Conservation (phyloP, 352 stramenopile species). For the Phytophthora sansomeana region DNA sequence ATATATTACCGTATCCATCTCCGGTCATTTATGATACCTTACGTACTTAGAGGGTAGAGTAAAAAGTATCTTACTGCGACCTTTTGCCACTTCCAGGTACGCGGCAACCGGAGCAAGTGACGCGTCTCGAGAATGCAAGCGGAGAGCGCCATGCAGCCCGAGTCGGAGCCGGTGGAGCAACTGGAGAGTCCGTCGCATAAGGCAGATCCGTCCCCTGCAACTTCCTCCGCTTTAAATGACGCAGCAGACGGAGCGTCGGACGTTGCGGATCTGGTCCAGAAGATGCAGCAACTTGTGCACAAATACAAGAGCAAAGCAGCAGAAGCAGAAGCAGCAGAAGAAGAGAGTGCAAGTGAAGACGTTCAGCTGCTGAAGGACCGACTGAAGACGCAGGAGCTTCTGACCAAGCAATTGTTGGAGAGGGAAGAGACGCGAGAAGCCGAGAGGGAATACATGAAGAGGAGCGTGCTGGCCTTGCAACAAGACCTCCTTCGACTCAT, state of each 20-base stretch:
- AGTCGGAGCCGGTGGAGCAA: conserved; percentile 22
- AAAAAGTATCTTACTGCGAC: conserved; percentile 17
- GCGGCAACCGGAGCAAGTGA: not conserved
- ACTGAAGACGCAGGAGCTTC: conserved; percentile 39
- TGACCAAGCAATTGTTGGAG: conserved; percentile 41
- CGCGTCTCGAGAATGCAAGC: not conserved
- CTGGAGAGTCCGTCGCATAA: not conserved
- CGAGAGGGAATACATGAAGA: conserved; percentile 64
- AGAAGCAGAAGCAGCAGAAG: not conserved
- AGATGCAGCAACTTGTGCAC: conserved; percentile 67
- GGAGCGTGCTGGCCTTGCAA: conserved; percentile 72
- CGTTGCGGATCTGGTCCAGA: conserved; percentile 59
- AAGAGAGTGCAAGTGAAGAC: not conserved
- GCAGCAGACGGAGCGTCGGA: conserved; percentile 11
- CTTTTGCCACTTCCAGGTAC: conserved; percentile 2
- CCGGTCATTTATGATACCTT: not conserved
- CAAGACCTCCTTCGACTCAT: conserved; percentile 80
- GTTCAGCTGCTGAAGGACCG: conserved; percentile 31
- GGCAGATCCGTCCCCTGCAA: not conserved
- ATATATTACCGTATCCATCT: not conserved
- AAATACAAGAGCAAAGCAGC: conserved; percentile 35
- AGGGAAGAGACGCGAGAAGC: conserved; percentile 41
- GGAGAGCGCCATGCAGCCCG: conserved; percentile 10
- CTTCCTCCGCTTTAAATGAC: conserved; percentile 7
- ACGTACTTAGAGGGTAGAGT: not conserved